Base-by-base conservation (phyloP, 2,329 filamentous ascomycete genomes). In the Aspergillus tubingensis region DNA sequence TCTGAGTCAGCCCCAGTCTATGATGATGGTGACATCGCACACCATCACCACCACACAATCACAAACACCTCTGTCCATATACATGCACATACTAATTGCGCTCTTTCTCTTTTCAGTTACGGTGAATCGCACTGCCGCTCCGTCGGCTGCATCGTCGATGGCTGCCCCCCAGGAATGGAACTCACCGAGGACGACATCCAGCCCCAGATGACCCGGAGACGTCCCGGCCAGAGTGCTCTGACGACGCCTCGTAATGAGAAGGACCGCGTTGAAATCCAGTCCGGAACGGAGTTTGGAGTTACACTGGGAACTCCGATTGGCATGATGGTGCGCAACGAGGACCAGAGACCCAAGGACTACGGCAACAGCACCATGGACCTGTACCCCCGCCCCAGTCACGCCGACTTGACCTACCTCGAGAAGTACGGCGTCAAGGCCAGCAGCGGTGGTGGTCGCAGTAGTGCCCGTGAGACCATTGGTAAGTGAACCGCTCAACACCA, bases 351-450 rank as follows among this genome's bases (percentile, higher is more conserved):
- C 39, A 88, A 91, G 74, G 95, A 99, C 81, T 98, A 98, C 79
- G 91, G 91, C 59, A 86, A 87, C 79, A 86, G 87, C 74, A 96
- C 93, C 30, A 97, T 97, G 86, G 91, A 98, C 78, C 80, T 88
- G 64, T 98, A 90, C 83, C 95, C 95, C 4, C 86, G 95, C 54
- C 95, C 94, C 38, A 92, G 88, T 74, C 95, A 98, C 79, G 94
- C 95, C 62, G 94, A 98, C 79, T 97, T 90, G 86, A 98, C 95
- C 62, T 98, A 98, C 80, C 84, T 96, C 62, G 91, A 96, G 77
- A 98, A 98, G 81, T 99, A 99, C 77, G 94, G 94, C 59, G 88
- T 96, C 68, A 96, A 96, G 82, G 92, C 95, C 39, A 91, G 87
- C 75, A 92, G 88, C 63, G 94, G 95, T 60, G 94, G 95, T 68